Evolutionary conservation across 1,284 basidiomycete genomes (phyloP), one percentile per base, ranked within the genome.

Genomic region (Neonothopanus nambi): DNA sequence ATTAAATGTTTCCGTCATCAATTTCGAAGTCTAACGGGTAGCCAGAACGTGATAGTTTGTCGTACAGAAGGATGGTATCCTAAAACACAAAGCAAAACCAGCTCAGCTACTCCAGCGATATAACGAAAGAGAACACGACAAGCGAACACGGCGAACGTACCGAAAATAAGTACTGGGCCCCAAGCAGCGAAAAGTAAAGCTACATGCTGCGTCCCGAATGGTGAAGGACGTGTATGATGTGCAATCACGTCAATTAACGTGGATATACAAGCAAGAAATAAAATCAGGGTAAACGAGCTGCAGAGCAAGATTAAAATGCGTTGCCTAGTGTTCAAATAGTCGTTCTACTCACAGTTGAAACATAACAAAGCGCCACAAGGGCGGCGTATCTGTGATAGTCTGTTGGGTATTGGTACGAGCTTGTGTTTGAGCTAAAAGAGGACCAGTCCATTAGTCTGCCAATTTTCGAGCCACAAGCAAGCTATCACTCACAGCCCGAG

Each of bases 121-220:
- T 13, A 11, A 33, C 9, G 8, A 2, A 13, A 33, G 13, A 11
- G 30, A 11, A 28, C 11, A 28, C 26, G 26, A 28, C 26, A 28
- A 28, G 5, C 26, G 30, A 33, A 3, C 8, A 3, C 9, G 13
- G 23, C 18, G 9, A 41, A 24, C 21, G 36, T 28, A 77, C 78
- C 70, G 56, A 79, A 77, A 28, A 78, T 59, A 33, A 78, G 42
- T n/a, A 70, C 65, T 11, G 81, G 81, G 5, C 71, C 75, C 81
- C 81, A 84, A 18, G 73, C 79, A 21, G 72, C 71, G 30, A 83
- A 62, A 17, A 83, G 61, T 39, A 84, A 61, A 41, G 80, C 78
- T 51, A 84, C 65, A 62, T 84, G 78, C 54, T 83, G 81, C 36
- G 80, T 78, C 17, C 80, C 81, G 57, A 84, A 74, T 2, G 79